These are phyloP conservation scores for Nepenthes alata DNA, from an alignment of 179 eudicot species.

Conservation along the genomic window DNA sequence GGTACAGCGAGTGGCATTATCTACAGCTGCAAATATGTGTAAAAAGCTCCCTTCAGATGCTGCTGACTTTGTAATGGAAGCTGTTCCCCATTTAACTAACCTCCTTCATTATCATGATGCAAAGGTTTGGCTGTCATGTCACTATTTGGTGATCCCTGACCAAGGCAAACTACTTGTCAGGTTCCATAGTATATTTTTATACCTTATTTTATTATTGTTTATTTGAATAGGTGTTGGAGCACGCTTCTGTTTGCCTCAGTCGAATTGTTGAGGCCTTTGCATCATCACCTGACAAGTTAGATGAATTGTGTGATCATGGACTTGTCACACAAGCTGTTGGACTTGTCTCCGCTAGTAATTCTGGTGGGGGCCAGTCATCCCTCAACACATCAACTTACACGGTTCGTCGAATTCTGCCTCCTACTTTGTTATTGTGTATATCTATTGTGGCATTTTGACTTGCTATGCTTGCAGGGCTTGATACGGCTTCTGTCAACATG, in stretches of 20 bases:
- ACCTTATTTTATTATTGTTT: slow-evolving; percentile 4
- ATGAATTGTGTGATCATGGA: slow-evolving; percentile 86
- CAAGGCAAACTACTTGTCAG: background rate
- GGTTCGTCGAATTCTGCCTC: slow-evolving; percentile 21
- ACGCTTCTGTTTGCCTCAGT: slow-evolving; percentile 93
- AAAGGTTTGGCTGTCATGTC: slow-evolving; percentile 38
- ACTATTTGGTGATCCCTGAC: background rate
- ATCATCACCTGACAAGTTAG: slow-evolving; percentile 69
- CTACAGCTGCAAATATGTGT: slow-evolving; percentile 99
- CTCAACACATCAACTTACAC: slow-evolving; percentile 90
- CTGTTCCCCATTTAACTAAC: slow-evolving; percentile 88
- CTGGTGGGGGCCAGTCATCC: slow-evolving; percentile 98
- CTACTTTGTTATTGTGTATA: background rate
- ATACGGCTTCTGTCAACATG: slow-evolving; percentile 90
- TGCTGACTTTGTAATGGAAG: slow-evolving; percentile 98
- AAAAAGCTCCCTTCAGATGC: slow-evolving; percentile 98
- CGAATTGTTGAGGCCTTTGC: slow-evolving; percentile 95
- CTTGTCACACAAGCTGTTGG: slow-evolving; percentile 83
- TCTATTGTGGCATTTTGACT: background rate
- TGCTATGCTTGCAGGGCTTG: slow-evolving; percentile 50
- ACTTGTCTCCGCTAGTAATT: slow-evolving; percentile 68
- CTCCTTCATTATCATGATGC: slow-evolving; percentile 97
- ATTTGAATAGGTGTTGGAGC: slow-evolving; percentile 65
- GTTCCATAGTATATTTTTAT: background rate
- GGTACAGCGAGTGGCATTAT: slow-evolving; percentile 78